Conservation (phyloP, 768 basidiomycete species). For the Boletus fagicola region DNA sequence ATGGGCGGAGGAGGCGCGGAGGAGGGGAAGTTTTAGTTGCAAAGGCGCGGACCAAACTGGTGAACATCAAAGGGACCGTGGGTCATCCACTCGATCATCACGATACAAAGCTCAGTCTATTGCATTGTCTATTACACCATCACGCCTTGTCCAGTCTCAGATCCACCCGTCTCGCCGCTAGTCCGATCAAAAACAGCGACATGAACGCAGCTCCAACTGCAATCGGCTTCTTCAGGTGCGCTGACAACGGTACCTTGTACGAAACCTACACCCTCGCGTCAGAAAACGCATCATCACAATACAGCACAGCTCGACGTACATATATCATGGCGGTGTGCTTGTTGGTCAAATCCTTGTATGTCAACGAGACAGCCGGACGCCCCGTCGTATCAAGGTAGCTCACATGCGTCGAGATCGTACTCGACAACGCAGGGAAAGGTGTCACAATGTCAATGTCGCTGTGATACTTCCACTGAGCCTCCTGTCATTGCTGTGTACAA, state of each 20-base stretch:
- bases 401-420: constrained; percentile 61
- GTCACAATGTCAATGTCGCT: constrained; percentile 76
- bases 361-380: constrained; percentile 72
- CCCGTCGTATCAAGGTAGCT: constrained; percentile 93
- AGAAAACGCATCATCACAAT: constrained; percentile 3
- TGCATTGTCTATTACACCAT: constrained; percentile 4
- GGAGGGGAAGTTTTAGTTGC: background rate
- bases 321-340: constrained; percentile 79
- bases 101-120: background rate
- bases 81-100: background rate
- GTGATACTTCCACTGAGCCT: constrained; percentile 13
- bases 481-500: background rate
- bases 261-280: constrained; percentile 58
- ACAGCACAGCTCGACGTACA: constrained; percentile 49
- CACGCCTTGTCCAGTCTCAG: constrained; percentile 45
- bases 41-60: constrained; percentile 8
- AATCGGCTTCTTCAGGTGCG: constrained; percentile 86
- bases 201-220: constrained; percentile 73
- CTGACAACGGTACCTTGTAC: constrained; percentile 76
- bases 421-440: constrained; percentile 74
- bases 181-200: constrained; percentile 55
- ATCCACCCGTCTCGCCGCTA: constrained; percentile 51
- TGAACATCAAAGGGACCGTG: constrained; percentile 19
- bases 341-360: constrained; percentile 73
- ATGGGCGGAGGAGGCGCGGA: constrained; percentile 53